A percentile compares a stretch with the other conserved stretches of the same genome.
These are phyloP conservation scores for Blumeriella jaapii DNA, from an alignment of 2,329 filamentous ascomycete genomes.

Conservation along the genomic window DNA sequence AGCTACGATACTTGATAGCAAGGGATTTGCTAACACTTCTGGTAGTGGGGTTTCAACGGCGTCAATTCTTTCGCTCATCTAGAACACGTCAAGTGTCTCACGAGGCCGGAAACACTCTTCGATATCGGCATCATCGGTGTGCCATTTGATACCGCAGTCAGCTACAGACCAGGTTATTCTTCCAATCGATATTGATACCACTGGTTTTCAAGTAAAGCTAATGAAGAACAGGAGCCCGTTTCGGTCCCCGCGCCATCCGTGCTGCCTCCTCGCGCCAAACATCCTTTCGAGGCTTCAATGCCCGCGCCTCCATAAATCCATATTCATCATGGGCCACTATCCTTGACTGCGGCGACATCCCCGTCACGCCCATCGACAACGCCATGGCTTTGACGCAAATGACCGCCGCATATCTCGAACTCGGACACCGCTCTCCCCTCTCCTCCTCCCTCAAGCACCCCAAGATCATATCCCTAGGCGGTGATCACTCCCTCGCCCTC, in stretches of 20 bases:
- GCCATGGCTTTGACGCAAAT: conserved; percentile 71
- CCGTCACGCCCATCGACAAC: conserved; percentile 80
- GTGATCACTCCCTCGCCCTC: conserved; percentile 61
- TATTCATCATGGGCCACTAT: conserved; percentile 70
- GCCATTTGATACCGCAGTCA: conserved; percentile 64
- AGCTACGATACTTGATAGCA: background rate
- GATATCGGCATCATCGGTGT: conserved; percentile 64
- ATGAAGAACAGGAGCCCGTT: conserved; percentile 49
- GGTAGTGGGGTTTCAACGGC: conserved; percentile 54
- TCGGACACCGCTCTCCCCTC: conserved; percentile 19
- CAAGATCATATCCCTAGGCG: conserved; percentile 53
- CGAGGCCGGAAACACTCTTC: conserved; percentile 49
- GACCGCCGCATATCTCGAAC: conserved; percentile 33
- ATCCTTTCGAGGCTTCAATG: conserved; percentile 70
- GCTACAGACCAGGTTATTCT: conserved; percentile 49
- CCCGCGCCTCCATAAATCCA: conserved; percentile 71
- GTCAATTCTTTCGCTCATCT: conserved; percentile 68
- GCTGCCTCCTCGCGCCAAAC: conserved; percentile 74
- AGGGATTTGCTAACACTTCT: background rate
- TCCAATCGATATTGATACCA: background rate
- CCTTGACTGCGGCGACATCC: conserved; percentile 84
- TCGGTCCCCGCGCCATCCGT: conserved; percentile 79
- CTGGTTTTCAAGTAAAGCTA: background rate
- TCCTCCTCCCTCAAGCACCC: conserved; percentile 17
- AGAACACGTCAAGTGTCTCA: conserved; percentile 55